phyloP scores from a whole-genome alignment of 306 rosid species.

The Glycine tomentella region DNA sequence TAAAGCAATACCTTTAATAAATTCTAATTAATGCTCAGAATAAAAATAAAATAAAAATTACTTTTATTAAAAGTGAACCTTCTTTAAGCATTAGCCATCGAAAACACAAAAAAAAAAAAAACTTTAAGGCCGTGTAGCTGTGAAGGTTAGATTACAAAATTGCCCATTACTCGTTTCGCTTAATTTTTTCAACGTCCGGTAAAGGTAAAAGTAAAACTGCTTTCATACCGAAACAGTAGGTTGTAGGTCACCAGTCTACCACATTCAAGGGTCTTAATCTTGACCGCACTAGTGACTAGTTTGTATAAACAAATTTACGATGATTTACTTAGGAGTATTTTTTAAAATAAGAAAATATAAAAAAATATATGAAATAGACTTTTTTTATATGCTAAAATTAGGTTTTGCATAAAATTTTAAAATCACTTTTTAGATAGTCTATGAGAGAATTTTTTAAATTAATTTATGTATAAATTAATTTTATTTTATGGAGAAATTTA shows the following conservation, averaged over 20 bases:
- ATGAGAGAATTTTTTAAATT: no score
- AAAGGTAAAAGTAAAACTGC: background rate
- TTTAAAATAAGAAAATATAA: no score
- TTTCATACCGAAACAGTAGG: conserved; percentile 1
- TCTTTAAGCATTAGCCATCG: background rate
- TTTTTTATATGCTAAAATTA: no score
- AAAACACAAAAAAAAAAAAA: background rate
- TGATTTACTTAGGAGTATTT: no score
- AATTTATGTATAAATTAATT: no score
- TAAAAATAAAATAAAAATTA: no score
- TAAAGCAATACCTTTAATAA: background rate
- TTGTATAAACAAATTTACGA: background rate
- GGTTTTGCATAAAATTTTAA: no score
- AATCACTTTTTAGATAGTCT: no score
- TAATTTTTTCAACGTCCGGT: background rate
- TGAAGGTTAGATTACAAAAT: conserved; percentile 12
- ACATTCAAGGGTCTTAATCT: background rate
- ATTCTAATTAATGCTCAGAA: background rate
- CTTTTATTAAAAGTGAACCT: background rate
- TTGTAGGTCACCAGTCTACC: background rate
- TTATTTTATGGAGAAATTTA: no score
- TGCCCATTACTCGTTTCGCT: background rate
- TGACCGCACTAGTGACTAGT: background rate
- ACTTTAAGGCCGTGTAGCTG: background rate
- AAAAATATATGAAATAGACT: no score